phyloP scores from a whole-genome alignment of 2,329 filamentous ascomycete species.

The Eurotiales sp. region DNA sequence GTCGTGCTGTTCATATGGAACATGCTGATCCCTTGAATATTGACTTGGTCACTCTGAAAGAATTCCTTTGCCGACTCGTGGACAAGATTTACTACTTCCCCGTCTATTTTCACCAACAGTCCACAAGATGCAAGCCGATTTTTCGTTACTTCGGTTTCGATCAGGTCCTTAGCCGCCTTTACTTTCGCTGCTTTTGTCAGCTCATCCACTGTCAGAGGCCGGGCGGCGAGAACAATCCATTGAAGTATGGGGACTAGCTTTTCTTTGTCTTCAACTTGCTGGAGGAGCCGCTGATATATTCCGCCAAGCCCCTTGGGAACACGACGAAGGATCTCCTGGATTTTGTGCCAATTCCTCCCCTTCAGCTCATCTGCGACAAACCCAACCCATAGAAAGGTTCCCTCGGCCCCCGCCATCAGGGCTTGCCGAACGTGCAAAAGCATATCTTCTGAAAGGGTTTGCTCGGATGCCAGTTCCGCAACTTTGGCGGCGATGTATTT shows the following conservation, averaged over 20 bases:
- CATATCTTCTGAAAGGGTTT: background rate
- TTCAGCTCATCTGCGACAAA: conserved; percentile 25
- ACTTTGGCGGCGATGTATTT: conserved; percentile 29
- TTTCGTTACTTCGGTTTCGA: background rate
- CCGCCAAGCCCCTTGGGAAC: conserved; percentile 17
- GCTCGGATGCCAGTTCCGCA: conserved; percentile 19
- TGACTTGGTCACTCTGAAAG: background rate
- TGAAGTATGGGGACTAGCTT: conserved; percentile 7
- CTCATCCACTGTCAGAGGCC: conserved; percentile 7
- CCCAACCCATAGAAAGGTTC: conserved; percentile 39
- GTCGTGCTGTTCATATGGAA: background rate
- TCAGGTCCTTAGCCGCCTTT: background rate
- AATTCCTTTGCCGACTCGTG: background rate
- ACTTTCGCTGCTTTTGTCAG: conserved; percentile 18
- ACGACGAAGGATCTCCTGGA: conserved; percentile 24
- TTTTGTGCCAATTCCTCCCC: background rate
- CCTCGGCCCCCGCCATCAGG: conserved; percentile 17
- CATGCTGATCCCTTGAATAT: background rate
- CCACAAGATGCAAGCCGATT: background rate
- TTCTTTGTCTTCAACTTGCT: conserved; percentile 17
- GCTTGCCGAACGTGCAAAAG: conserved; percentile 16
- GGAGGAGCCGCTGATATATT: conserved; percentile 24
- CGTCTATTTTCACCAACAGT: background rate
- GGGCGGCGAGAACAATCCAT: conserved; percentile 16
- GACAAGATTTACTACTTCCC: background rate